Percentiles rank a stretch among this genome's conserved stretches.
These are phyloP conservation scores for Favolaschia claudopus DNA, from an alignment of 768 basidiomycete species.

Conservation along the genomic window DNA sequence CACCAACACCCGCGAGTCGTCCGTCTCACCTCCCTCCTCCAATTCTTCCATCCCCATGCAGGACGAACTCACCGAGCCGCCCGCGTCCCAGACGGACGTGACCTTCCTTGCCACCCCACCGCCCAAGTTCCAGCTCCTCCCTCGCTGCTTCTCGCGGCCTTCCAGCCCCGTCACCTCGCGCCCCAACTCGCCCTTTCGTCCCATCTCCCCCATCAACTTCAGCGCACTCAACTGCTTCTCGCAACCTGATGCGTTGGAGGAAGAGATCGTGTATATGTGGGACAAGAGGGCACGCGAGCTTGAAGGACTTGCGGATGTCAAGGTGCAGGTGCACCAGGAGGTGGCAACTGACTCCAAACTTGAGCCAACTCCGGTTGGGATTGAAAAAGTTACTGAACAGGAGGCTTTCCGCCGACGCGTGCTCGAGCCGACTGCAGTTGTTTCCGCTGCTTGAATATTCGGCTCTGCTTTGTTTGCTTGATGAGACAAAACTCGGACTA, in stretches of 20 bases:
- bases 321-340: slow-evolving; percentile 23
- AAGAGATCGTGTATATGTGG: slow-evolving; percentile 37
- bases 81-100: slow-evolving; percentile 29
- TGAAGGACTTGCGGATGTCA: slow-evolving; percentile 14
- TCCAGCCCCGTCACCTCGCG: slow-evolving; percentile 31
- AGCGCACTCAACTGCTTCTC: slow-evolving; percentile 42
- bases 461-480: background rate
- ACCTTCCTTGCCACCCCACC: slow-evolving; percentile 44
- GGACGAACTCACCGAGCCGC: background rate
- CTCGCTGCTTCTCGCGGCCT: slow-evolving; percentile 36
- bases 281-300: slow-evolving; percentile 28
- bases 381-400: background rate
- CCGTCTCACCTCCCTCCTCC: slow-evolving; percentile 12
- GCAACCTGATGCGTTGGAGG: slow-evolving; percentile 38
- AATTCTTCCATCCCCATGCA: slow-evolving; percentile 7
- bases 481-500: slow-evolving; percentile 2
- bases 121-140: slow-evolving; percentile 24
- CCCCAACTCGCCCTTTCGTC: slow-evolving; percentile 33
- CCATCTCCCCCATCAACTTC: slow-evolving; percentile 33
- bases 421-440: slow-evolving; percentile 10
- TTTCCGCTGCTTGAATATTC: slow-evolving; percentile 5
- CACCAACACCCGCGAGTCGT: background rate
- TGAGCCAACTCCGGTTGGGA: background rate
- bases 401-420: slow-evolving; percentile 10
- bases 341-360: background rate